Conservation (phyloP, 1,284 basidiomycete species). For the Dichomitus squalens region DNA sequence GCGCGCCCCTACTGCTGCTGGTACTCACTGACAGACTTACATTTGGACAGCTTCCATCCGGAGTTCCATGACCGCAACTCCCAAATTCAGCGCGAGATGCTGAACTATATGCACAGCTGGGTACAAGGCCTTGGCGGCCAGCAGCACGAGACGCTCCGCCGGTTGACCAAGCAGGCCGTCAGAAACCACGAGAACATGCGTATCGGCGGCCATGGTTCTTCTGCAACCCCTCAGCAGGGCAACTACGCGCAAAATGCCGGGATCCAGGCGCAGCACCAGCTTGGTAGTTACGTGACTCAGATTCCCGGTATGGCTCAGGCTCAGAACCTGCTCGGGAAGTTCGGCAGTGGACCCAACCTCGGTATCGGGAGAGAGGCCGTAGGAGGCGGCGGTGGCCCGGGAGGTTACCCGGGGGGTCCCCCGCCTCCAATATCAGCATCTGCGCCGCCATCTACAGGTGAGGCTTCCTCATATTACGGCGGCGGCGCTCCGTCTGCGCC, state of each 20-base stretch:
- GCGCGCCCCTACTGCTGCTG: not conserved
- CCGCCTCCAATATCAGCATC: conserved; percentile 11
- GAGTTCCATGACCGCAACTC: conserved; percentile 76
- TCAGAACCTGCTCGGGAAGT: conserved; percentile 28
- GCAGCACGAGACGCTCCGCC: conserved; percentile 56
- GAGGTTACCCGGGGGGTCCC: conserved; percentile 6
- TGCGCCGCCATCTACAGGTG: conserved; percentile 13
- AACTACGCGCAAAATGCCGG: conserved; percentile 50
- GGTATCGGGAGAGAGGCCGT: conserved; percentile 14
- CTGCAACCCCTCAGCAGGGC: conserved; percentile 44
- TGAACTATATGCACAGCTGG: conserved; percentile 65
- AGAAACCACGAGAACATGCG: conserved; percentile 77
- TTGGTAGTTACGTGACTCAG: conserved; percentile 48
- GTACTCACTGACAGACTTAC: not conserved
- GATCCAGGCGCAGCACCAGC: conserved; percentile 45
- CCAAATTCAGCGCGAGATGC: conserved; percentile 80
- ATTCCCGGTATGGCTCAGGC: conserved; percentile 48
- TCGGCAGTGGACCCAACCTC: conserved; percentile 21
- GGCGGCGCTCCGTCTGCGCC: conserved; percentile 10
- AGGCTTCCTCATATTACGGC: conserved; percentile 19
- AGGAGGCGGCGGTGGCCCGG: not conserved
- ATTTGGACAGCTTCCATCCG: conserved; percentile 71
- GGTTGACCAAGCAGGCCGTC: conserved; percentile 69
- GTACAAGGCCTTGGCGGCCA: conserved; percentile 54
- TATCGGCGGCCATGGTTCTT: conserved; percentile 49